Evolutionary conservation across 73 alveolate species (phyloP).

Genomic region (Blepharisma stoltei): DNA sequence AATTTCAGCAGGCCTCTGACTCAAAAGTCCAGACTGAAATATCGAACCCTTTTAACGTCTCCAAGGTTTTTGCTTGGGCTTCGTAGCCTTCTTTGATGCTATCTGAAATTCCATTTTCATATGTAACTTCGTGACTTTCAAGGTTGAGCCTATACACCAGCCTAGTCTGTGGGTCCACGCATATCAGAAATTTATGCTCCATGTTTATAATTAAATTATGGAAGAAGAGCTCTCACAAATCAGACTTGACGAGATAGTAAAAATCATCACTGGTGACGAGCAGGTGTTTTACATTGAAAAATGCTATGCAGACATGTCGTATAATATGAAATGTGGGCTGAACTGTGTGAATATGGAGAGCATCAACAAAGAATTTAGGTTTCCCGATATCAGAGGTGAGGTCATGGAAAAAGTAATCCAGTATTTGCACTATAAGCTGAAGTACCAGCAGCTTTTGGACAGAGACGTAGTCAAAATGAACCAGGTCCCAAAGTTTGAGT

Average conservation of each 20-base stretch:
- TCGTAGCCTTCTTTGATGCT: no score
- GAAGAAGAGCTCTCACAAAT: constrained; percentile 9
- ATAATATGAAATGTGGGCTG: constrained; percentile 17
- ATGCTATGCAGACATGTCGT: constrained; percentile 26
- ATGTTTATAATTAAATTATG: not conserved
- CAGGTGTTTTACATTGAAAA: constrained; percentile 21
- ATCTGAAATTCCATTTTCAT: no score
- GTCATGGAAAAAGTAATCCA: constrained; percentile 29
- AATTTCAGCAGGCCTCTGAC: not conserved
- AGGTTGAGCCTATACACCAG: no score
- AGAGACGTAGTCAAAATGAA: not conserved
- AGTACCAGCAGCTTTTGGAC: constrained; percentile 2
- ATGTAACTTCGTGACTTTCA: no score
- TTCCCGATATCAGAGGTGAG: not conserved
- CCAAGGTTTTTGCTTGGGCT: not conserved
- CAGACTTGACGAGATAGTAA: constrained; percentile 22
- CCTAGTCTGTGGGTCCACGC: no score
- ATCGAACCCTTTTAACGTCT: not conserved
- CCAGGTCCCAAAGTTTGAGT: constrained; percentile 20
- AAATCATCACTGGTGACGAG: not conserved
- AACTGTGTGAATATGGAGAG: not conserved
- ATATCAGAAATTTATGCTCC: not conserved
- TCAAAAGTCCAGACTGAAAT: not conserved
- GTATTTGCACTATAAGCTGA: constrained; percentile 4
- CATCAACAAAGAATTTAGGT: constrained; percentile 14